These are phyloP conservation scores for Rhytidiadelphus loreus DNA, from an alignment of 225 moss, liverwort and hornwort species.

Conservation along the genomic window DNA sequence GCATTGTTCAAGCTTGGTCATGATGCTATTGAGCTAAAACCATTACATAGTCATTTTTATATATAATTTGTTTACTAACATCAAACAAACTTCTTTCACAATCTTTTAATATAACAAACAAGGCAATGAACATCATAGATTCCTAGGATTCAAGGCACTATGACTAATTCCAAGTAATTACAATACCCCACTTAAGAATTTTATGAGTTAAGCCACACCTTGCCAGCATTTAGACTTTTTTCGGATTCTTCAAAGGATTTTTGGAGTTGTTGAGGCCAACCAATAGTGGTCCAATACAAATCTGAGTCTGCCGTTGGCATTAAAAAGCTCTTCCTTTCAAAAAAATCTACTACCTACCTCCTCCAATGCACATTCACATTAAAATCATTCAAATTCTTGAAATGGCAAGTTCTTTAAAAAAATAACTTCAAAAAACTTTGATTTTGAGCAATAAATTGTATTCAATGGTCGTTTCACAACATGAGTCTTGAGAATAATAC, in stretches of 20 bases:
- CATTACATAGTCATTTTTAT: not conserved
- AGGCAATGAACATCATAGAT: not conserved
- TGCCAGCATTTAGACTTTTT: not conserved
- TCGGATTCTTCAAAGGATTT: conserved; percentile 18
- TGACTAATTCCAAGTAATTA: not conserved
- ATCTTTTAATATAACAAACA: not conserved
- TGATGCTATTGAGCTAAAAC: not conserved
- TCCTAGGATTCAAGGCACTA: not conserved
- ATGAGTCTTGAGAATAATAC: not conserved
- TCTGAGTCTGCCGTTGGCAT: conserved; percentile 22
- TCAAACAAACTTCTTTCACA: no score
- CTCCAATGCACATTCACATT: not conserved
- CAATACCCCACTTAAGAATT: not conserved
- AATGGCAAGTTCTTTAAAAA: not conserved
- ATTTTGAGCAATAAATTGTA: not conserved
- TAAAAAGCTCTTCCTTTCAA: conserved; percentile 21
- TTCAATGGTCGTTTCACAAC: not conserved
- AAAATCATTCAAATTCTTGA: not conserved
- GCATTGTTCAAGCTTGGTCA: not conserved
- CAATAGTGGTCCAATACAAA: conserved; percentile 38
- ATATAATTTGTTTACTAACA: not conserved
- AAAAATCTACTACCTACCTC: conserved; percentile 25
- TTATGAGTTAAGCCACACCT: not conserved
- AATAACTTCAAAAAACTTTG: not conserved
- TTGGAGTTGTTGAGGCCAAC: conserved; percentile 39